phyloP scores from a whole-genome alignment of 306 rosid genomes.

The Prunus fruticosa region DNA sequence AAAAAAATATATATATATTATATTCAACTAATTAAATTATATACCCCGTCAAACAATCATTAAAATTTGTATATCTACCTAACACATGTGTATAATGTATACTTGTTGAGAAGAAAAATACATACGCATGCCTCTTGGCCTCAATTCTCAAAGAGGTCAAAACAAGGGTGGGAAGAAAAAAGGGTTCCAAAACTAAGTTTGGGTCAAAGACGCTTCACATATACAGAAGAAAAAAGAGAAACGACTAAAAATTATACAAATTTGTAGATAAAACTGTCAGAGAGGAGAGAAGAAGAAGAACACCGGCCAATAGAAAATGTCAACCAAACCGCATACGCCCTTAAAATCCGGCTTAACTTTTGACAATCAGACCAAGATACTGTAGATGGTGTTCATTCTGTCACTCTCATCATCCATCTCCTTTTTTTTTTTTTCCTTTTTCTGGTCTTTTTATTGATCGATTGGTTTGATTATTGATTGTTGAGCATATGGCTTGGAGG shows the following conservation, averaged over 20 bases:
- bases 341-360: slow-evolving; percentile 53
- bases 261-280: neutral
- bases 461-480: neutral
- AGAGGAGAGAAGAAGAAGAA: neutral
- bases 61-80: slow-evolving; percentile 31
- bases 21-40: neutral
- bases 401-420: slow-evolving; percentile 34
- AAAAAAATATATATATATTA: too few species aligned
- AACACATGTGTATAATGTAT: slow-evolving; percentile 29
- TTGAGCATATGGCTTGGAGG: neutral
- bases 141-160: slow-evolving; percentile 41
- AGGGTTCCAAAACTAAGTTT: slow-evolving; percentile 33
- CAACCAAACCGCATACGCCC: slow-evolving; percentile 52
- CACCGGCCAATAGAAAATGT: slow-evolving; percentile 50
- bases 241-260: neutral
- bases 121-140: slow-evolving; percentile 38
- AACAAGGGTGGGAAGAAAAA: slow-evolving; percentile 41
- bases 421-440: neutral
- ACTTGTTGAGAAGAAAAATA: slow-evolving; percentile 43
- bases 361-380: slow-evolving; percentile 47
- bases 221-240: slow-evolving; percentile 25
- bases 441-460: slow-evolving; percentile 1
- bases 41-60: too few species aligned
- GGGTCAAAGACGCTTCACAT: slow-evolving; percentile 77
- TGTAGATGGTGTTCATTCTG: slow-evolving; percentile 27